Conservation (phyloP, 306 rosid genomes). For the Adenanthera pavonina region DNA sequence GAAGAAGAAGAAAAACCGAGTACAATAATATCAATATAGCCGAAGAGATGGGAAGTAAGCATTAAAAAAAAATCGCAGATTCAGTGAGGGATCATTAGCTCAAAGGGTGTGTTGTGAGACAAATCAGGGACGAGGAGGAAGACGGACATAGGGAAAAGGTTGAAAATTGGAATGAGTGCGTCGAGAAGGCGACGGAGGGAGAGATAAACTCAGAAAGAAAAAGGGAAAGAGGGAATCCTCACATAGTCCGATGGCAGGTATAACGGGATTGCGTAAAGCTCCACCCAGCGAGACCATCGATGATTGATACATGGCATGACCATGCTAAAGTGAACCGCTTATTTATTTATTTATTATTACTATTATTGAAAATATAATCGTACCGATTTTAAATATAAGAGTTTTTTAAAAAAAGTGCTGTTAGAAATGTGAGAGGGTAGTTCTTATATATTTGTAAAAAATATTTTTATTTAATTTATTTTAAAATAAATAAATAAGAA, state of each 20-base stretch:
- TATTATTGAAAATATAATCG: no score
- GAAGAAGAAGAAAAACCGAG: background rate
- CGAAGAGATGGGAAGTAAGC: background rate
- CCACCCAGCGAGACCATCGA: constrained; percentile 60
- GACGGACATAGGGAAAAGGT: constrained; percentile 15
- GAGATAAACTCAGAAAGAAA: background rate
- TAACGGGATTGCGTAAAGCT: constrained; percentile 89
- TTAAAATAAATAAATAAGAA: no score
- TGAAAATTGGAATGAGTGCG: background rate
- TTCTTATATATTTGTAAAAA: no score
- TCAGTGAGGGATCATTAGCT: background rate
- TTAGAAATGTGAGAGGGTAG: no score
- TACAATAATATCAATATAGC: background rate
- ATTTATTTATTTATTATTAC: background rate
- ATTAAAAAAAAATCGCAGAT: background rate
- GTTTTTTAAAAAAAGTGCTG: no score
- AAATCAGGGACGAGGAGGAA: background rate
- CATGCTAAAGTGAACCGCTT: constrained; percentile 47
- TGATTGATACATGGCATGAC: constrained; percentile 27
- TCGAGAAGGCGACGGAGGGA: no score
- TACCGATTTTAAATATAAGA: no score
- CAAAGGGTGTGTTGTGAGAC: constrained; percentile 32
- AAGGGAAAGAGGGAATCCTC: constrained; percentile 8
- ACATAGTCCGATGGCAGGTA: constrained; percentile 36
- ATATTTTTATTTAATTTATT: no score